Percentiles rank a stretch among this genome's conserved stretches.
These are phyloP conservation scores for Skeletonema tropicum DNA, from an alignment of 108 stramenopile species.

Conservation along the genomic window DNA sequence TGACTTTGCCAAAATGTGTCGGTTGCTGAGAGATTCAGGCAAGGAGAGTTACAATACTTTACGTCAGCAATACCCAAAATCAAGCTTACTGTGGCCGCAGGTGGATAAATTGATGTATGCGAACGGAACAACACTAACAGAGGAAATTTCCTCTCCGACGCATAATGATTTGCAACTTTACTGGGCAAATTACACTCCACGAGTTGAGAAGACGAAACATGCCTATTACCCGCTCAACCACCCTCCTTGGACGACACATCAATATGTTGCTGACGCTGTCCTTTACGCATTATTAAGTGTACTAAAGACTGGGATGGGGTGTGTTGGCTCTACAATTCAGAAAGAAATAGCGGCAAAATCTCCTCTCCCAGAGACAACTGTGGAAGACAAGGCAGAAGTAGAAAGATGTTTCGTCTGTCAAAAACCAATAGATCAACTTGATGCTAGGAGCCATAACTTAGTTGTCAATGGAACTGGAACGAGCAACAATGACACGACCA, in stretches of 20 bases:
- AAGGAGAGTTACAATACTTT: neutral
- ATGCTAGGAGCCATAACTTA: slow-evolving; percentile 6
- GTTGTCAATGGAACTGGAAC: slow-evolving; percentile 10
- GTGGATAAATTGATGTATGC: neutral
- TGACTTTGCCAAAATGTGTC: slow-evolving; percentile 11
- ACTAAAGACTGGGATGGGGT: slow-evolving; percentile 10
- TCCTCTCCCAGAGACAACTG: slow-evolving; percentile 10
- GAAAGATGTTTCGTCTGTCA: slow-evolving; percentile 25
- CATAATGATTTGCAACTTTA: neutral
- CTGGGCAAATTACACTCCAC: slow-evolving; percentile 16
- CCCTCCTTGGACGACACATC: slow-evolving; percentile 33
- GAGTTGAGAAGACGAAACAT: slow-evolving; percentile 9
- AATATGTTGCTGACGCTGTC: slow-evolving; percentile 33
- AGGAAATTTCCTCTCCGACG: neutral
- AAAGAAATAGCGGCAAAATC: neutral
- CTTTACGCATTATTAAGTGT: slow-evolving; percentile 11
- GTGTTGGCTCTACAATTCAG: neutral
- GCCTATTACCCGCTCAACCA: slow-evolving; percentile 19
- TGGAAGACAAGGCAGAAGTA: slow-evolving; percentile 1
- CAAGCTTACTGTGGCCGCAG: slow-evolving; percentile 22
- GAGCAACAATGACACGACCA: neutral
- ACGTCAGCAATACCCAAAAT: neutral
- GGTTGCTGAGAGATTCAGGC: neutral
- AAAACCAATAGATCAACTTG: slow-evolving; percentile 7
- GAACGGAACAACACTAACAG: slow-evolving; percentile 13